phyloP scores from a whole-genome alignment of 83 land plant genomes.

The Thuja plicata region DNA sequence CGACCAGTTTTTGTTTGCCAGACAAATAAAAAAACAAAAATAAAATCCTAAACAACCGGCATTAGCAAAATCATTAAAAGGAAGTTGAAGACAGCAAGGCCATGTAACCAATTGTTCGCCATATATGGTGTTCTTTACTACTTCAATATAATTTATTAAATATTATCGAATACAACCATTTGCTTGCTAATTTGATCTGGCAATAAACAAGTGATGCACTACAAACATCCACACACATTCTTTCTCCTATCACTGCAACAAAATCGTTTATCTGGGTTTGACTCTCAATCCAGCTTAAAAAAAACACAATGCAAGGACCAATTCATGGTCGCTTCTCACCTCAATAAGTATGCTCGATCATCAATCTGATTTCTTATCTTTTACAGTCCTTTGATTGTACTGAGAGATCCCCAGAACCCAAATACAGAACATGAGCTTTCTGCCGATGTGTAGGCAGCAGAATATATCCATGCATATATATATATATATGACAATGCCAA shows the following conservation, averaged over 20 bases:
- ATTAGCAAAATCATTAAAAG: background rate
- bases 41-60: background rate
- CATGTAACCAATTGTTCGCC: background rate
- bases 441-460: background rate
- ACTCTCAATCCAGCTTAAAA: background rate
- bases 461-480: background rate
- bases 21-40: background rate
- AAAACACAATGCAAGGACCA: background rate
- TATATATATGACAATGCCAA: constrained; percentile 4
- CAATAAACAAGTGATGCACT: background rate
- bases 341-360: background rate
- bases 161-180: background rate
- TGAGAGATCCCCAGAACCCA: background rate
- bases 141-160: no score
- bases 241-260: background rate
- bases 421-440: background rate
- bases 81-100: background rate
- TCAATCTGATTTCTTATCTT: background rate
- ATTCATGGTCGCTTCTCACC: background rate
- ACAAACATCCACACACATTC: background rate
- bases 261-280: background rate
- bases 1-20: background rate
- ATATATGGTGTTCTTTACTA: no score
- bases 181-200: background rate
- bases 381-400: background rate